Evolutionary conservation across 345 rosid genomes (phyloP).

Genomic region (Carallia pectinifolia): DNA sequence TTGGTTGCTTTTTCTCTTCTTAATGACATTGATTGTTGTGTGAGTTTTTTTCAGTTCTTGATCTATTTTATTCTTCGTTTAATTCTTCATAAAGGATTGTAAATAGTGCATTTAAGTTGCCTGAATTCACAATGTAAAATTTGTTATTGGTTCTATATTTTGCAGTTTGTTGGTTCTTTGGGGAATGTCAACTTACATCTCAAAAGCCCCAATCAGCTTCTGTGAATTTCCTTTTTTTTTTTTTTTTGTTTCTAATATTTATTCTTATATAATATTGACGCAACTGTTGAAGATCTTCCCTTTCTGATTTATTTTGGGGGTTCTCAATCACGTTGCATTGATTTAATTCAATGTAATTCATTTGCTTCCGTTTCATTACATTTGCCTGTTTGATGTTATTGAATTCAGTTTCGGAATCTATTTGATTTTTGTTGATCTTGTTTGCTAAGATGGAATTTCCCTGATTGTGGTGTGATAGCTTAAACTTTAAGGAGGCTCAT

Average conservation of each 20-base stretch:
- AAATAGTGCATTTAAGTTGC: not conserved
- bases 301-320: not conserved
- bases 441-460: not conserved
- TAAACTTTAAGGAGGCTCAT: too few relatives aligned
- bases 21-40: not conserved
- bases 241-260: not conserved
- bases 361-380: too few relatives aligned
- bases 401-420: not conserved
- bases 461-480: too few relatives aligned
- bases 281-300: not conserved
- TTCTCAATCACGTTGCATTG: conserved; percentile 7
- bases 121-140: too few relatives aligned
- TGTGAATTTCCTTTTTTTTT: not conserved
- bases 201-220: not conserved
- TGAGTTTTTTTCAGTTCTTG: conserved; percentile 1
- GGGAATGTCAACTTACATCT: not conserved
- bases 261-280: not conserved
- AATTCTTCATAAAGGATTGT: not conserved
- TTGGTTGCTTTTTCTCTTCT: not conserved
- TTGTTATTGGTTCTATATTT: not conserved
- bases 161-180: not conserved
- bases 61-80: conserved; percentile 6
- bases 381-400: not conserved
- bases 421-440: not conserved
- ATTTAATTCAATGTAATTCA: not conserved